phyloP scores from a whole-genome alignment of 2,329 filamentous ascomycete species.

The Cytospora leucostoma region DNA sequence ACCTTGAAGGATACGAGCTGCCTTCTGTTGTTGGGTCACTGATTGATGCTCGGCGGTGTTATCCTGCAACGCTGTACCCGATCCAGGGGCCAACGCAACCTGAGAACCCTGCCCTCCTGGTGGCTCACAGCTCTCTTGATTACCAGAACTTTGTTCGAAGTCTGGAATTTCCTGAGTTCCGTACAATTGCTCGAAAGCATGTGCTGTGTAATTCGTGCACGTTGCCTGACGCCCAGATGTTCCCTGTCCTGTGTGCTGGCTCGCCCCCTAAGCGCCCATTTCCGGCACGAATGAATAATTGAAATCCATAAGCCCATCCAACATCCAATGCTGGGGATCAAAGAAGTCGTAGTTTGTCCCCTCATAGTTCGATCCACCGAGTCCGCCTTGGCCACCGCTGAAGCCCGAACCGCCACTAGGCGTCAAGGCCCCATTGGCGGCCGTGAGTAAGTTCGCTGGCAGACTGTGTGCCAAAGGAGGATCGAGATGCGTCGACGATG shows the following conservation, averaged over 20 bases:
- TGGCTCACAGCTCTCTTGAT: not conserved
- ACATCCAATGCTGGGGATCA: slow-evolving; percentile 89
- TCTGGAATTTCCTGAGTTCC: not conserved
- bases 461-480: slow-evolving; percentile 56
- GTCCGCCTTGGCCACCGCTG: slow-evolving; percentile 48
- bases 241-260: not conserved
- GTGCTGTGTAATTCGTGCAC: not conserved
- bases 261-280: slow-evolving; percentile 44
- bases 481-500: slow-evolving; percentile 66
- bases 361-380: slow-evolving; percentile 58
- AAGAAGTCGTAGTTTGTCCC: slow-evolving; percentile 83
- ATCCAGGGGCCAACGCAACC: not conserved
- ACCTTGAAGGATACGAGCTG: not conserved
- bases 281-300: slow-evolving; percentile 54
- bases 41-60: not conserved
- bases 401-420: slow-evolving; percentile 50
- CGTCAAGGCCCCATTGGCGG: slow-evolving; percentile 54
- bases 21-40: not conserved
- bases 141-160: not conserved
- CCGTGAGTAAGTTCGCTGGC: slow-evolving; percentile 51
- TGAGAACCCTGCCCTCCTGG: not conserved
- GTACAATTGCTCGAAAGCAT: slow-evolving; percentile 4
- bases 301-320: slow-evolving; percentile 82
- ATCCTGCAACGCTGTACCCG: slow-evolving; percentile 4
- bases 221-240: not conserved